Conservation (phyloP, 2,329 filamentous ascomycete genomes). For the Erysiphe pisi region DNA sequence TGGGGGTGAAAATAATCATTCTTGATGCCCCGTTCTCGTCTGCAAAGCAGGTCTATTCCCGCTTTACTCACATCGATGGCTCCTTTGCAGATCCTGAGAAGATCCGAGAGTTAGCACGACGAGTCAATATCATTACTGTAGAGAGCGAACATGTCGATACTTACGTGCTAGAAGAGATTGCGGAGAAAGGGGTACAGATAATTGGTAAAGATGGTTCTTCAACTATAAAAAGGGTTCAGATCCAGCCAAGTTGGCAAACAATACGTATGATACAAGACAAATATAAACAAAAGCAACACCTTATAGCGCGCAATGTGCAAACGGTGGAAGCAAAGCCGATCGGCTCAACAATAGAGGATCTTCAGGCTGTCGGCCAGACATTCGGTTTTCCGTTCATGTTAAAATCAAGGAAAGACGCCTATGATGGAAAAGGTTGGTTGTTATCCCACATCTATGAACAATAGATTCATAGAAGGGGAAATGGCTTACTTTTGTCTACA, state of each 20-base stretch:
- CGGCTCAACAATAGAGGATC: constrained; percentile 44
- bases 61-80: constrained; percentile 63
- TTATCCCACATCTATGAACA: background rate
- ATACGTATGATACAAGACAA: constrained; percentile 89
- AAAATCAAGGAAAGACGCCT: constrained; percentile 80
- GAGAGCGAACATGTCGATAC: constrained; percentile 96
- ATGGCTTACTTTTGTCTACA: background rate
- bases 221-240: constrained; percentile 44
- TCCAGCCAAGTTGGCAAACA: constrained; percentile 77
- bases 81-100: constrained; percentile 77
- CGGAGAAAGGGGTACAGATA: constrained; percentile 50
- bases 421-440: constrained; percentile 60
- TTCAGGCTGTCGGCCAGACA: constrained; percentile 51
- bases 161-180: constrained; percentile 75
- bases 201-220: constrained; percentile 38
- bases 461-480: background rate
- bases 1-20: constrained; percentile 73
- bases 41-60: constrained; percentile 74
- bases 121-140: constrained; percentile 73
- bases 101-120: constrained; percentile 65
- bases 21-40: constrained; percentile 65
- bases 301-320: constrained; percentile 56
- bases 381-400: constrained; percentile 84
- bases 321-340: constrained; percentile 57
- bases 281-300: constrained; percentile 74